Evolutionary conservation across 2,329 filamentous ascomycete species (phyloP).

Genomic region (Colletotrichum sp.): DNA sequence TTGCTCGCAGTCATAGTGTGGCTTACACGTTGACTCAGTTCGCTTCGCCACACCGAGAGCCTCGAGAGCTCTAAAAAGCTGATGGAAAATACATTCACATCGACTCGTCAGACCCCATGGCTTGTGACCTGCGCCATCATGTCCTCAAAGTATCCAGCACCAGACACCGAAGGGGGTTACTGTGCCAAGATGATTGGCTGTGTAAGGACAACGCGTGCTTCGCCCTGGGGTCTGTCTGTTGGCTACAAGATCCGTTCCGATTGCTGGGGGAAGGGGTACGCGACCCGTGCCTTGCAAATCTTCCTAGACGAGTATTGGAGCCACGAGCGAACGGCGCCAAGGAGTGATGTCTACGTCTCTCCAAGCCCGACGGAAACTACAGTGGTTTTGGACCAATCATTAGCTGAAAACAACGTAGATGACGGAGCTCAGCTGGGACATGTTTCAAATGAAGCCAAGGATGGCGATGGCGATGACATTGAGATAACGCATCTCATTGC

Average conservation of each 20-base stretch:
- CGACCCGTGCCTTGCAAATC: neutral
- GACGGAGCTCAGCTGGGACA: neutral
- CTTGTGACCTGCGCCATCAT: neutral
- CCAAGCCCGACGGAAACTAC: neutral
- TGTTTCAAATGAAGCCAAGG: neutral
- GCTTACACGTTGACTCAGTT: neutral
- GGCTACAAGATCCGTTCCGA: constrained; percentile 3
- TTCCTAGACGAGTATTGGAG: constrained; percentile 4
- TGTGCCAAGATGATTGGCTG: neutral
- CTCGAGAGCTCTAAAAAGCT: neutral
- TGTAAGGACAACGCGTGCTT: neutral
- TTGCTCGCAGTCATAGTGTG: neutral
- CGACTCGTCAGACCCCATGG: neutral
- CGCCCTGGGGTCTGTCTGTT: neutral
- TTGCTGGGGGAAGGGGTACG: neutral
- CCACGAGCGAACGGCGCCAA: neutral
- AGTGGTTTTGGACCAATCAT: neutral
- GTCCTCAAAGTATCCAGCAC: neutral
- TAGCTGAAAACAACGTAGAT: rapidly evolving
- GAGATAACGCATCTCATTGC: constrained; percentile 1
- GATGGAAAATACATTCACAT: neutral
- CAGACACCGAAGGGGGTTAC: neutral
- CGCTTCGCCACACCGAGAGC: neutral
- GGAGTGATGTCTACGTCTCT: neutral
- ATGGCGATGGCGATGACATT: neutral